Evolutionary conservation across 345 rosid genomes (phyloP), one percentile per base, ranked within the genome.

Genomic region (Clausena lansium): DNA sequence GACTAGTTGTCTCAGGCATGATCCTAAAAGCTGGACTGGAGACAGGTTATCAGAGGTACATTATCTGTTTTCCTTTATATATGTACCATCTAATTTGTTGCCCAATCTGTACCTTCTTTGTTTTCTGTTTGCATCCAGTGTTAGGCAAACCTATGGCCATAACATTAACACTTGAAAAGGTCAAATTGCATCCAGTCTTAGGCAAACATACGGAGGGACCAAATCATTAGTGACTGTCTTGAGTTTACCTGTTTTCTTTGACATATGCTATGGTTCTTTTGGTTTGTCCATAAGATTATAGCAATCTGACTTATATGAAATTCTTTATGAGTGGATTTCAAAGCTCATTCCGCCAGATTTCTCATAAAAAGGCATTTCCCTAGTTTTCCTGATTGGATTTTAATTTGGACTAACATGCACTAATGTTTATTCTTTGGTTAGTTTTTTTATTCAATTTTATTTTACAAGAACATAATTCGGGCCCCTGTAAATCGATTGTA

Each of bases 41-140:
- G 85, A 76, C 94, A n/a, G 98, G 98, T 39, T 87, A 92, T 81
- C 97, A 90, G 80, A 95, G 99, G 99, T 95, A 84, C 54, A 77
- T 39, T 41, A 71, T 73, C 33, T 67, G 20, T 38, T 54, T 47
- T 67, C 58, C 19, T 52, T 36, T 67, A 32, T 74, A 32, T 64
- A 11, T 71, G 50, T 28, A 15, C 67, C 75, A 36, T 69, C 73
- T 62, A 47, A 69, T 52, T 25, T 55, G 47, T 75, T 66, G 71
- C n/a, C 61, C 59, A 61, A 55, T 64, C 38, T 66, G 62, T 67
- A 55, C 79, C 73, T 79, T 27, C 9, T 3, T 14, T 58, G 60
- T 24, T 71, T 3, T 54, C 68, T 60, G 15, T 9, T 63, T 47
- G 24, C 39, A 28, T 35, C 33, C 17, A 28, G 28, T 70, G 6